Percentiles rank a stretch among this genome's conserved stretches.
Evolutionary conservation across 2,329 filamentous ascomycete genomes (phyloP).

Genomic region (Didymella exigua): DNA sequence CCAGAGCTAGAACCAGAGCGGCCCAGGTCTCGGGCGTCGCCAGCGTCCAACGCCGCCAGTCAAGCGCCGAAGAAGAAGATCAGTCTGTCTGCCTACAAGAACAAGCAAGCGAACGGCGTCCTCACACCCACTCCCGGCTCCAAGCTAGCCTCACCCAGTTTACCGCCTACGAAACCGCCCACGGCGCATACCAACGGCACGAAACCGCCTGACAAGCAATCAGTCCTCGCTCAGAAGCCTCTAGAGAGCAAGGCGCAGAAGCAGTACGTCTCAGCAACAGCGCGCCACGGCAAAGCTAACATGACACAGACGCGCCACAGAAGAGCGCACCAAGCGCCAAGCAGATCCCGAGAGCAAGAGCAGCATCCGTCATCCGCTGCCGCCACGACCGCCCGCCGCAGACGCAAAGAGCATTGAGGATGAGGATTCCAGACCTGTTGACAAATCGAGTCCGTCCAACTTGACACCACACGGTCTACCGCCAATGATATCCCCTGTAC

Average conservation of each 20-base stretch:
- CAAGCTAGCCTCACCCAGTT: constrained; percentile 40
- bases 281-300: constrained; percentile 21
- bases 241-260: constrained; percentile 23
- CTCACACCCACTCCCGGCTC: constrained; percentile 34
- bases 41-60: constrained; percentile 46
- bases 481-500: constrained; percentile 47
- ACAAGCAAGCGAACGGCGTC: constrained; percentile 53
- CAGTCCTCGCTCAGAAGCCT: constrained; percentile 20
- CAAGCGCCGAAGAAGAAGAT: constrained; percentile 65
- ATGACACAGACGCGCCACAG: constrained; percentile 23
- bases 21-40: constrained; percentile 37
- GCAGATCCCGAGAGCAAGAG: constrained; percentile 23
- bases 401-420: constrained; percentile 47
- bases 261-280: constrained; percentile 20
- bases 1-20: constrained; percentile 51
- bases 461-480: constrained; percentile 48
- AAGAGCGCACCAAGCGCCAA: constrained; percentile 26
- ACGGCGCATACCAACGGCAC: constrained; percentile 33
- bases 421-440: constrained; percentile 40
- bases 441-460: constrained; percentile 37
- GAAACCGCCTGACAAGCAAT: constrained; percentile 29
- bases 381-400: constrained; percentile 20
- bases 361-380: constrained; percentile 14
- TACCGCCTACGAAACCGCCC: constrained; percentile 30
- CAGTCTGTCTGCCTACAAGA: constrained; percentile 65